A percentile compares a stretch with the other conserved stretches of the same genome.
phyloP scores from a whole-genome alignment of 2,329 filamentous ascomycete species.

The Phialophora chinensis region DNA sequence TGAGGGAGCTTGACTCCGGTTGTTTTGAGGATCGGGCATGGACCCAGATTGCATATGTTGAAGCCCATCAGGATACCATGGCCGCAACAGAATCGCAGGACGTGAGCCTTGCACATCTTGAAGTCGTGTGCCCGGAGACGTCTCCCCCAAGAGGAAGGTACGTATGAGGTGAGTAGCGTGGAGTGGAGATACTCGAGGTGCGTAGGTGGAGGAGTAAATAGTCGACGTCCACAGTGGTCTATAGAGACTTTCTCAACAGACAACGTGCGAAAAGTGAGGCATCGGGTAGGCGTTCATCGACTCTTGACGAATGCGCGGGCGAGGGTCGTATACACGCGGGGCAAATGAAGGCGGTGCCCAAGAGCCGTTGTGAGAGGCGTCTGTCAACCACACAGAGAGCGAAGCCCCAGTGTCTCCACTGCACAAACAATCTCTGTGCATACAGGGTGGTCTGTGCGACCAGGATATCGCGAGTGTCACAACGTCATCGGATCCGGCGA shows the following conservation, averaged over 20 bases:
- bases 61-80: constrained; percentile 40
- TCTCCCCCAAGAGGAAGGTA: background rate
- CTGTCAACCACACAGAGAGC: background rate
- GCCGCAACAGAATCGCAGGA: constrained; percentile 39
- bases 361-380: constrained; percentile 14
- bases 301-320: background rate
- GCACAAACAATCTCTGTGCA: background rate
- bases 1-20: constrained; percentile 37
- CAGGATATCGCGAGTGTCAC: constrained; percentile 6
- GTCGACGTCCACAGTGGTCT: constrained; percentile 10
- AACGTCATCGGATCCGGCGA: constrained; percentile 16
- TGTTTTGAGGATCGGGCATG: constrained; percentile 38
- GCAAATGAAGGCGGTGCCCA: constrained; percentile 13
- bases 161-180: constrained; percentile 1
- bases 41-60: constrained; percentile 35
- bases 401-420: background rate
- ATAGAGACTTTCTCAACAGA: constrained; percentile 24
- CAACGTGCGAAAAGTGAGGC: constrained; percentile 4
- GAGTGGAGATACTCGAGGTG: constrained; percentile 22
- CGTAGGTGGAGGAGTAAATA: constrained; percentile 12
- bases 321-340: background rate
- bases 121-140: background rate
- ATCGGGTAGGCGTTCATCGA: constrained; percentile 9
- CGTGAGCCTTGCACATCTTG: constrained; percentile 40
- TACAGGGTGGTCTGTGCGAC: constrained; percentile 14